Percentiles rank a stretch among this genome's conserved stretches.
Evolutionary conservation across 768 basidiomycete genomes (phyloP).

Genomic region (Kwoniella sp.): DNA sequence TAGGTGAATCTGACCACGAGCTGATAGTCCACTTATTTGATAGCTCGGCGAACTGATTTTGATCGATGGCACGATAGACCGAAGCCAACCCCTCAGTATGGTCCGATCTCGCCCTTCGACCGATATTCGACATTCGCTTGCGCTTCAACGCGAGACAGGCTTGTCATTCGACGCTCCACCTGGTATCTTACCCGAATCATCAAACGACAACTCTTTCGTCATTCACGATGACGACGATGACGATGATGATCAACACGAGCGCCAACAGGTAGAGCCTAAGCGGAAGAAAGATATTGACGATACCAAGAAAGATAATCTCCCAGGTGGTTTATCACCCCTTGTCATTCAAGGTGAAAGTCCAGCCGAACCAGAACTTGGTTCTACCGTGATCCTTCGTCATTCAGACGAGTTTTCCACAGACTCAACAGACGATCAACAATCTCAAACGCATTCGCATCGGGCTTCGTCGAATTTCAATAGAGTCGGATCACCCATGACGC

Average conservation of each 20-base stretch:
- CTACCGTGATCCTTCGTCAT: slow-evolving; percentile 31
- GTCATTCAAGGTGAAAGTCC: slow-evolving; percentile 17
- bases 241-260: background rate
- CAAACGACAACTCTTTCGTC: slow-evolving; percentile 10
- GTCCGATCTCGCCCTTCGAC: slow-evolving; percentile 18
- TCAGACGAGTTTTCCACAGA: slow-evolving; percentile 18
- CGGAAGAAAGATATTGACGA: background rate
- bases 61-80: slow-evolving; percentile 57
- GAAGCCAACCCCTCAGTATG: slow-evolving; percentile 56
- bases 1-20: background rate
- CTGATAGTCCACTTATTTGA: slow-evolving; percentile 7
- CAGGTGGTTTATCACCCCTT: slow-evolving; percentile 22
- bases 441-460: background rate
- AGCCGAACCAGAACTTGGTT: slow-evolving; percentile 17
- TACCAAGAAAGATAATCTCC: background rate
- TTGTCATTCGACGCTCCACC: background rate
- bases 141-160: slow-evolving; percentile 4
- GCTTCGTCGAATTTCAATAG: slow-evolving; percentile 3
- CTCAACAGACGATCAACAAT: slow-evolving; percentile 13
- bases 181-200: background rate
- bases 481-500: background rate
- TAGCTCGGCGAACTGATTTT: slow-evolving; percentile 85
- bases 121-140: slow-evolving; percentile 12
- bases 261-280: background rate
- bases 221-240: slow-evolving; percentile 13